phyloP scores from a whole-genome alignment of 495 filamentous ascomycete species.

The Tuber umbilicatum region DNA sequence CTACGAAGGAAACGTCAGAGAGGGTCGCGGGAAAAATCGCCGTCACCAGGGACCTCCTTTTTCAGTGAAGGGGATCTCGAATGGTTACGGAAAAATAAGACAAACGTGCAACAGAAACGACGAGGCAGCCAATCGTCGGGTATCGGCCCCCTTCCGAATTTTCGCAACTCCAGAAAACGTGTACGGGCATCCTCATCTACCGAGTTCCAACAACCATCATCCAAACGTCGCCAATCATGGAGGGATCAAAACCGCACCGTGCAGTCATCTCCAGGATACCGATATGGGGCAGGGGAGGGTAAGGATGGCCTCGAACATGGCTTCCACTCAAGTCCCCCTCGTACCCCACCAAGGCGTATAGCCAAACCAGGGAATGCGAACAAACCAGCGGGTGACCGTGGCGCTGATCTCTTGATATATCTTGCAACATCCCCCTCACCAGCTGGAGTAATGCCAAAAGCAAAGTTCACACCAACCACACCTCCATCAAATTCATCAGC shows the following conservation, averaged over 20 bases:
- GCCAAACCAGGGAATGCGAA: conserved; percentile 20
- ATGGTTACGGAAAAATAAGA: conserved; percentile 38
- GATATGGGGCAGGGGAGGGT: conserved; percentile 36
- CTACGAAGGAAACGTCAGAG: conserved; percentile 55
- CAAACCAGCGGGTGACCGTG: conserved; percentile 62
- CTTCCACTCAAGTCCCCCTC: conserved; percentile 43
- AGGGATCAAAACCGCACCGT: conserved; percentile 34
- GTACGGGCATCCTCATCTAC: conserved; percentile 30
- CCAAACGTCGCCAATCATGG: conserved; percentile 40
- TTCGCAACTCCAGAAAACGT: conserved; percentile 38
- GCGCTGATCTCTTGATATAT: conserved; percentile 84
- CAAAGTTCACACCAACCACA: conserved; percentile 56
- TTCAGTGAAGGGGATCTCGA: conserved; percentile 41
- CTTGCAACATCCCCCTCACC: conserved; percentile 89
- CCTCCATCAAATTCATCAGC: conserved; percentile 65
- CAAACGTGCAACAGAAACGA: conserved; percentile 27
- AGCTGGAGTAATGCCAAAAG: conserved; percentile 47
- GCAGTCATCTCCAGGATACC: conserved; percentile 40
- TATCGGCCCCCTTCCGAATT: conserved; percentile 38
- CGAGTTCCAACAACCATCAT: conserved; percentile 32
- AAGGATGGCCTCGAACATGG: conserved; percentile 36
- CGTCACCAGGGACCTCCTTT: conserved; percentile 36
- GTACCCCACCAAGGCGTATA: conserved; percentile 41
- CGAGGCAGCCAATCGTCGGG: conserved; percentile 35
- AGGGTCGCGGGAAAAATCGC: conserved; percentile 32